A percentile compares a stretch with the other conserved stretches of the same genome.
Conservation (phyloP, 2,329 filamentous ascomycete genomes). For the Epichloe coenophiala region DNA sequence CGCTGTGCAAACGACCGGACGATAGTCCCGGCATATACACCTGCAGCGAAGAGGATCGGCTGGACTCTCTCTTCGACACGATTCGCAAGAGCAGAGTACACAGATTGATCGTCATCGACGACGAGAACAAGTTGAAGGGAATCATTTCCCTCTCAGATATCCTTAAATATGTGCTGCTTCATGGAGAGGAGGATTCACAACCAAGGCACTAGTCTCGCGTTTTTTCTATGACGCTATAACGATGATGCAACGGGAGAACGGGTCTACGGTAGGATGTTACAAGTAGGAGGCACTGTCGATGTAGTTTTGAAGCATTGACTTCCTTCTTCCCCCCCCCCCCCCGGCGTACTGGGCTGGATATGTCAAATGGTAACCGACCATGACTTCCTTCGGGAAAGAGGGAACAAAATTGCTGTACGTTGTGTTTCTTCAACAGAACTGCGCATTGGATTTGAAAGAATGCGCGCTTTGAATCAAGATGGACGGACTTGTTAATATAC, state of each 20-base stretch:
- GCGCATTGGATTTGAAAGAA: background rate
- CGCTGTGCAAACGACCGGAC: constrained; percentile 71
- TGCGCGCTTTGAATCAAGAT: background rate
- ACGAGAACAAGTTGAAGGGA: constrained; percentile 72
- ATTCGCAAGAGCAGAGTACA: constrained; percentile 92
- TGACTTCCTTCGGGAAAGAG: background rate
- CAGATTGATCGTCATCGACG: constrained; percentile 83
- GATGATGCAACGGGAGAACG: background rate
- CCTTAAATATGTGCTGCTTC: constrained; percentile 80
- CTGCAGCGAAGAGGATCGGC: constrained; percentile 77
- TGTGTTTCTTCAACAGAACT: background rate
- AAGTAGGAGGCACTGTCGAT: constrained; percentile 2
- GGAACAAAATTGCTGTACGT: background rate
- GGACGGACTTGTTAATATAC: background rate
- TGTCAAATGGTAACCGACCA: constrained; percentile 2
- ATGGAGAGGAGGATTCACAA: constrained; percentile 49
- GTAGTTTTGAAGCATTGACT: background rate
- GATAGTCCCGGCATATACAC: constrained; percentile 97
- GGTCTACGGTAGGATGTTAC: background rate
- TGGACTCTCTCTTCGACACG: constrained; percentile 94
- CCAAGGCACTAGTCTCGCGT: background rate
- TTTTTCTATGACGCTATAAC: background rate
- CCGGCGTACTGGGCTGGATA: constrained; percentile 1
- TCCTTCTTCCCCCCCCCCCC: background rate
- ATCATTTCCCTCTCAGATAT: constrained; percentile 93